These are phyloP conservation scores for Metschnikowia picachoensis DNA, from an alignment of 805 yeast genomes.

Conservation along the genomic window DNA sequence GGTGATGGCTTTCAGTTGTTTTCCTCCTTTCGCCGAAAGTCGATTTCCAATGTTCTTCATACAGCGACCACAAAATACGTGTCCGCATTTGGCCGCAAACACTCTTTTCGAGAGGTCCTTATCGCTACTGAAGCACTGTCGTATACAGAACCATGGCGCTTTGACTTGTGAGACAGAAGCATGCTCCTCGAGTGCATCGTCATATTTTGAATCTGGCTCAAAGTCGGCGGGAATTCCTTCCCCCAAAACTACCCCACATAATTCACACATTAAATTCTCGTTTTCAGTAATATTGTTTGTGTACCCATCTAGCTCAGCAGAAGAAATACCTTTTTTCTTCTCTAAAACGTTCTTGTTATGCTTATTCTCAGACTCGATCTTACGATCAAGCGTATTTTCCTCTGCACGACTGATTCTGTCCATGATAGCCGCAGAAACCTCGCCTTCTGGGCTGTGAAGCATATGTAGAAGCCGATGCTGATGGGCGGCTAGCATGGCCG, in stretches of 20 bases:
- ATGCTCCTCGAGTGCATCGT: conserved; percentile 25
- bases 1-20: conserved; percentile 13
- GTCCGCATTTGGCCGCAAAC: conserved; percentile 72
- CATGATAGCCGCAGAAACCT: conserved; percentile 28
- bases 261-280: conserved; percentile 40
- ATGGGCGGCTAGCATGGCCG: conserved; percentile 8
- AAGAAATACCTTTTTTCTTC: conserved; percentile 27
- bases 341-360: conserved; percentile 28
- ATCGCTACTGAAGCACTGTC: conserved; percentile 51
- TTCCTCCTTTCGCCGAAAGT: conserved; percentile 24
- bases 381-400: conserved; percentile 32
- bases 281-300: conserved; percentile 26
- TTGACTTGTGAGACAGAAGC: conserved; percentile 28
- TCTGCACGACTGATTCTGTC: conserved; percentile 39
- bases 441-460: conserved; percentile 6
- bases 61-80: conserved; percentile 83
- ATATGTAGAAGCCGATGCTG: conserved; percentile 5
- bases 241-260: conserved; percentile 74
- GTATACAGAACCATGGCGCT: conserved; percentile 65
- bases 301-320: conserved; percentile 25
- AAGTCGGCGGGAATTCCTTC: conserved; percentile 62
- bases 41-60: conserved; percentile 58
- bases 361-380: conserved; percentile 28
- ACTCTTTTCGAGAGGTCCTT: conserved; percentile 59
- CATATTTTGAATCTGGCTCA: conserved; percentile 30